These are phyloP conservation scores for Candida broadrunensis DNA, from an alignment of 805 yeast genomes.

Conservation along the genomic window DNA sequence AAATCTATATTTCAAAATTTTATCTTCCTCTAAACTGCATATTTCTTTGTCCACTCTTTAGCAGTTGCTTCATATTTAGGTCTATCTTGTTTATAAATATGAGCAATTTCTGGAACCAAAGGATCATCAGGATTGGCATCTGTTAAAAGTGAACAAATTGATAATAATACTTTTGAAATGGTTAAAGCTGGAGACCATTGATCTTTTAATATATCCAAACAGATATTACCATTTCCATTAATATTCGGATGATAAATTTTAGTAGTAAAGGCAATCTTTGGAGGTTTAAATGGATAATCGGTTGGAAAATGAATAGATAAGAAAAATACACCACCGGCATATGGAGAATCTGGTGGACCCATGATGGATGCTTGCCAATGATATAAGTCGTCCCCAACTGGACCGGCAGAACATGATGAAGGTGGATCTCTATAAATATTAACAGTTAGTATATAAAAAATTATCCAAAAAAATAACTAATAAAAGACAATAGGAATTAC, in stretches of 20 bases:
- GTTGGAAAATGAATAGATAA: conserved; percentile 97
- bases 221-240: conserved; percentile 92
- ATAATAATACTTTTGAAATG: conserved; percentile 88
- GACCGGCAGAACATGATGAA: conserved; percentile 98
- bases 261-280: conserved; percentile 84
- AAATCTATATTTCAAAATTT: too few species aligned
- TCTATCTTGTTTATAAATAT: conserved; percentile 90
- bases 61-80: conserved; percentile 95
- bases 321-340: conserved; percentile 91
- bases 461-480: too few species aligned
- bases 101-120: conserved; percentile 96
- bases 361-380: conserved; percentile 99
- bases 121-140: conserved; percentile 99
- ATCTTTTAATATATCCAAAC: conserved; percentile 94
- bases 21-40: conserved; percentile 85
- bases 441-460: conserved; percentile 10
- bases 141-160: conserved; percentile 92
- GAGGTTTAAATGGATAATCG: conserved; percentile 98
- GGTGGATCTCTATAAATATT: conserved; percentile 80
- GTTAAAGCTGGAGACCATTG: conserved; percentile 99
- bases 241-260: conserved; percentile 97
- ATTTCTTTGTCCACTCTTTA: conserved; percentile 97
- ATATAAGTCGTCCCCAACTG: conserved; percentile 94
- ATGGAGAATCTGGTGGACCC: conserved; percentile 96
- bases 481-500: too few species aligned